Evolutionary conservation across 768 basidiomycete species (phyloP).

Genomic region (Daedaleopsis sinensis): DNA sequence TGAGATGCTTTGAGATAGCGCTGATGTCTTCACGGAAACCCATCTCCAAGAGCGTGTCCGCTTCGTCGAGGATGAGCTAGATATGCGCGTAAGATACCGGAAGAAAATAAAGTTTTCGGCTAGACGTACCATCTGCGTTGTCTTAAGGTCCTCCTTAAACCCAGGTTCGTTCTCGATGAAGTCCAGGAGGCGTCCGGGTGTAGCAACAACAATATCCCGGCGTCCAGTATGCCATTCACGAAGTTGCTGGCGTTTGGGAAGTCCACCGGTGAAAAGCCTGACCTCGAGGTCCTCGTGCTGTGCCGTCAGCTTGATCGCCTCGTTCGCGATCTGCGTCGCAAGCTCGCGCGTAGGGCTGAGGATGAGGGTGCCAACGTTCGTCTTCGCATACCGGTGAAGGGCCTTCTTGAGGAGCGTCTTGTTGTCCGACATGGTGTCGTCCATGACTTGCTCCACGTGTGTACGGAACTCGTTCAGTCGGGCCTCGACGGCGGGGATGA

Average conservation of each 20-base stretch:
- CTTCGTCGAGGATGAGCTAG: constrained; percentile 90
- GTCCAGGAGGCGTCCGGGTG: constrained; percentile 87
- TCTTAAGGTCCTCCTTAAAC: constrained; percentile 53
- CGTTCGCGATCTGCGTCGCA: constrained; percentile 87
- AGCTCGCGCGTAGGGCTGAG: constrained; percentile 91
- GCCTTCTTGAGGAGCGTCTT: constrained; percentile 34
- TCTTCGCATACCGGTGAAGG: constrained; percentile 41
- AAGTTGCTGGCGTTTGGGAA: constrained; percentile 65
- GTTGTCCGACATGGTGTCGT: constrained; percentile 43
- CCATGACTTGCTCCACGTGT: constrained; percentile 41
- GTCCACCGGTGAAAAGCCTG: constrained; percentile 78
- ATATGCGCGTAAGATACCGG: background rate
- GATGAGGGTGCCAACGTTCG: constrained; percentile 71
- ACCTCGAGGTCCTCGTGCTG: constrained; percentile 70
- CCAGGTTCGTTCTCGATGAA: constrained; percentile 60
- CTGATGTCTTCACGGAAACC: constrained; percentile 90
- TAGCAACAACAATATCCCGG: constrained; percentile 85
- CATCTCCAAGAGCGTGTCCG: constrained; percentile 89
- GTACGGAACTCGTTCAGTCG: constrained; percentile 62
- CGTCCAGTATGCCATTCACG: constrained; percentile 63
- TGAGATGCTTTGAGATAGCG: constrained; percentile 66
- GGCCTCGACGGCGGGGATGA: constrained; percentile 83
- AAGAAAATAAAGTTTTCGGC: no score
- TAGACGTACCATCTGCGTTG: constrained; percentile 59
- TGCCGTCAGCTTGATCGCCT: constrained; percentile 67